Conservation (phyloP, 1,284 basidiomycete genomes). For the Gomphus bonarii region DNA sequence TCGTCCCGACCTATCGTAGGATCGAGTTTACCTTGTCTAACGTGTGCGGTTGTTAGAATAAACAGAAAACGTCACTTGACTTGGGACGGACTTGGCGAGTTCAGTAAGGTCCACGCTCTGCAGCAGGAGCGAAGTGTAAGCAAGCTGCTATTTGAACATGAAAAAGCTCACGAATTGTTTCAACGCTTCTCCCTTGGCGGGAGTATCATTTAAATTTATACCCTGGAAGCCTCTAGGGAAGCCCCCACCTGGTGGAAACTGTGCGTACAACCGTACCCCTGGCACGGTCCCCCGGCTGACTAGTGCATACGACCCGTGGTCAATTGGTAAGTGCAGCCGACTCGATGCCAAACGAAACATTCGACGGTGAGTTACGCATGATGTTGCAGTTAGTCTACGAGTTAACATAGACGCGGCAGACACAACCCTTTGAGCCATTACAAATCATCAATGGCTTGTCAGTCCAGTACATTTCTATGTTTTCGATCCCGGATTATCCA, state of each 20-base stretch:
- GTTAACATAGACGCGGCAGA: neutral
- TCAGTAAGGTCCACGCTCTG: conserved; percentile 80
- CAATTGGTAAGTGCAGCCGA: neutral
- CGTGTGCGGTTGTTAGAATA: neutral
- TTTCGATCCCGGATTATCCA: too few relatives aligned
- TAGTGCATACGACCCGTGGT: neutral
- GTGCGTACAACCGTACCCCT: conserved; percentile 7
- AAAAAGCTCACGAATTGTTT: conserved; percentile 64
- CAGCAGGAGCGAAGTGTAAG: neutral
- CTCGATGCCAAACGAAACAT: neutral
- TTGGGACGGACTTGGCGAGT: conserved; percentile 39
- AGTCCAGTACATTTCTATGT: too few relatives aligned
- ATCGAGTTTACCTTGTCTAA: conserved; percentile 72
- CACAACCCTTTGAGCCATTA: too few relatives aligned
- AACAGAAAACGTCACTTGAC: neutral
- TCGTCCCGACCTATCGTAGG: conserved; percentile 86
- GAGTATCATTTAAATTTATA: conserved; percentile 26
- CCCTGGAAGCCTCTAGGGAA: conserved; percentile 40
- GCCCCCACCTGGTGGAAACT: conserved; percentile 24
- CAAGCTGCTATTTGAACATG: neutral
- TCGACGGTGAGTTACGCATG: neutral
- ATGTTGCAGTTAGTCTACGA: neutral
- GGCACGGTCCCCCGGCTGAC: neutral
- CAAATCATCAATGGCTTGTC: too few relatives aligned
- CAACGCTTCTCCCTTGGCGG: conserved; percentile 70